Percentiles rank a stretch among this genome's conserved stretches.
These are phyloP conservation scores for Trichoderma sp. DNA, from an alignment of 2,329 filamentous ascomycete genomes.

Conservation along the genomic window DNA sequence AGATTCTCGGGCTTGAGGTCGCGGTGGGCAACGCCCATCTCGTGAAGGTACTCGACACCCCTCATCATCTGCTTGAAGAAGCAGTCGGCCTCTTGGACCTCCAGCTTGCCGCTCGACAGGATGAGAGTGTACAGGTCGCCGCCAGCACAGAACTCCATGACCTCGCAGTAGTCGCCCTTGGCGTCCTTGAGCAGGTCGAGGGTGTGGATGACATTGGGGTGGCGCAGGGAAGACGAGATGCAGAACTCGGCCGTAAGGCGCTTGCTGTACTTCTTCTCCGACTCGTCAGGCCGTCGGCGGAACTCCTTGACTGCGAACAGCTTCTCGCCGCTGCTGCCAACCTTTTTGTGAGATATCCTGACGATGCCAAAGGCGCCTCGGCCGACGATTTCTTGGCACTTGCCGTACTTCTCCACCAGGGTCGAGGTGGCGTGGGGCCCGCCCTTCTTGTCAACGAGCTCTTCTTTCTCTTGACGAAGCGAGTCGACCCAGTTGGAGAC, in stretches of 20 bases:
- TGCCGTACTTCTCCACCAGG: conserved; percentile 94
- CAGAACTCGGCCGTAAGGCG: conserved; percentile 96
- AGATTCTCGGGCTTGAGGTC: conserved; percentile 97
- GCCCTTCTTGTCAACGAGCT: conserved; percentile 76
- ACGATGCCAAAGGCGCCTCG: conserved; percentile 97
- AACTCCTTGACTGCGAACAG: conserved; percentile 98
- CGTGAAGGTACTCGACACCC: conserved; percentile 97
- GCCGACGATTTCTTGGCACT: conserved; percentile 95
- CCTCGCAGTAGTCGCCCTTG: conserved; percentile 97
- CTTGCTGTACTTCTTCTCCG: conserved; percentile 96
- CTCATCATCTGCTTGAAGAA: conserved; percentile 99
- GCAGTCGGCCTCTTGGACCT: conserved; percentile 90
- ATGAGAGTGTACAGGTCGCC: conserved; percentile 94
- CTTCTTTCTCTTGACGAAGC: conserved; percentile 82
- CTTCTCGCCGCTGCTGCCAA: conserved; percentile 79
- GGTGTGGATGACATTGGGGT: conserved; percentile 97
- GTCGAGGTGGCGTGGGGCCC: conserved; percentile 68
- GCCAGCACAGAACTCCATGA: conserved; percentile 98
- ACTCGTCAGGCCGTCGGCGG: conserved; percentile 88
- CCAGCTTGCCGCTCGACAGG: conserved; percentile 84
- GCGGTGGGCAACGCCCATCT: conserved; percentile 97
- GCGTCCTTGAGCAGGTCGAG: conserved; percentile 92
- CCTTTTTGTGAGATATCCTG: conserved; percentile 92
- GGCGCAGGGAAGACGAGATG: conserved; percentile 92
- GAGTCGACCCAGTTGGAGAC: conserved; percentile 97